A percentile compares a stretch with the other conserved stretches of the same genome.
phyloP scores from a whole-genome alignment of 805 yeast genomes.

The Candida takata region DNA sequence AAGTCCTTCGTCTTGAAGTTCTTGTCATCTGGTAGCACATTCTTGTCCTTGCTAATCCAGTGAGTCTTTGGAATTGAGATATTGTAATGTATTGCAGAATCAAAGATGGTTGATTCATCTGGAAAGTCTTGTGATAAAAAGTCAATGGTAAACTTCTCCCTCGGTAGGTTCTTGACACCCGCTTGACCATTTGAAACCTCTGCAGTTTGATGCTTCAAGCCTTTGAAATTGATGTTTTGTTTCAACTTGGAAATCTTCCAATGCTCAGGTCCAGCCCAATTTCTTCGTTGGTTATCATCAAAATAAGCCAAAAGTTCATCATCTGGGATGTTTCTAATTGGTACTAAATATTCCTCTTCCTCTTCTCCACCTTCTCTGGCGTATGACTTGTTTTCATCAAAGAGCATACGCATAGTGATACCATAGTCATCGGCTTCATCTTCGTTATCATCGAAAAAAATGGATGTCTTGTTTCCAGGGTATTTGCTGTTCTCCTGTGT shows the following conservation, averaged over 20 bases:
- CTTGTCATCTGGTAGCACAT: slow-evolving; percentile 65
- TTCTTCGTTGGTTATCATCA: slow-evolving; percentile 57
- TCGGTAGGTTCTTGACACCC: slow-evolving; percentile 10
- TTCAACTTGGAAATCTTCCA: slow-evolving; percentile 74
- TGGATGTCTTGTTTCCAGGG: slow-evolving; percentile 22
- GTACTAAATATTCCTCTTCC: slow-evolving; percentile 8
- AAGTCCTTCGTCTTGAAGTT: slow-evolving; percentile 66
- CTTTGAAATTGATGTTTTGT: slow-evolving; percentile 18
- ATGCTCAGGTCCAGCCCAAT: slow-evolving; percentile 91
- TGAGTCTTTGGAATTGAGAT: slow-evolving; percentile 35
- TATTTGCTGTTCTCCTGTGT: slow-evolving; percentile 12
- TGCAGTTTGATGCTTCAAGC: slow-evolving; percentile 1
- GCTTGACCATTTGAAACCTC: background rate
- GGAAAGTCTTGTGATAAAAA: slow-evolving; percentile 27
- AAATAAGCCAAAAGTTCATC: slow-evolving; percentile 70
- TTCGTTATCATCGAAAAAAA: slow-evolving; percentile 21
- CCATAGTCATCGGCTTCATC: slow-evolving; percentile 16
- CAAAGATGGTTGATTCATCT: slow-evolving; percentile 36
- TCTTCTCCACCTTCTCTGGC: slow-evolving; percentile 13
- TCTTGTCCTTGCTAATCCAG: slow-evolving; percentile 35
- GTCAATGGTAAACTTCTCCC: slow-evolving; percentile 35
- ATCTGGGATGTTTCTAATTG: slow-evolving; percentile 35
- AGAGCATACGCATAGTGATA: slow-evolving; percentile 19
- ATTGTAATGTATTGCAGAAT: slow-evolving; percentile 17
- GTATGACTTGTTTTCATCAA: slow-evolving; percentile 18